Evolutionary conservation across 2,329 filamentous ascomycete species (phyloP), one percentile per base, ranked within the genome.

Genomic region (Furcasterigmium furcatum): DNA sequence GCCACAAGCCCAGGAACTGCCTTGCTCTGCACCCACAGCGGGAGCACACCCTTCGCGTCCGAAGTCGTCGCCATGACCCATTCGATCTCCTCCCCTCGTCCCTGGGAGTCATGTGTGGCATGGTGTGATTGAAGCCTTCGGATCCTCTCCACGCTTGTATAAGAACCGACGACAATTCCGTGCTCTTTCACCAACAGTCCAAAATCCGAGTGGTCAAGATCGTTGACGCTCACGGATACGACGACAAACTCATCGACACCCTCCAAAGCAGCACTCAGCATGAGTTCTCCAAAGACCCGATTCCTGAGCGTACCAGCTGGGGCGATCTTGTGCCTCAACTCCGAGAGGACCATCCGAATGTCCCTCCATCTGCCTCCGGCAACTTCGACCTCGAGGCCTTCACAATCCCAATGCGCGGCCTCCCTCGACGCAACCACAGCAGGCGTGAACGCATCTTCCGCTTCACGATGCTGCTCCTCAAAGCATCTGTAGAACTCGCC

Each of bases 51-150:
- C 44, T 74, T 74, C 0, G 87, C 87, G 60, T 91, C 79, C 48
- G 82, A 86, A 10, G 83, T 78, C 9, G 87, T 91, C 9, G 81
- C 85, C 85, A 92, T 91, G 47, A 85, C 70, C 88, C 88, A 94
- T 62, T 86, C 82, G 39, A 88, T 72, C 16, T 66, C 61, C 16
- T n/a, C 68, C 66, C n/a, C 55, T 58, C 4, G 55, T 59, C 12
- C 24, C 7, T 7, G 12, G 24, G 24, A 7, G 7, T 27, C 7
- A 27, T 7, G 7, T 27, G 7, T 12, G 24, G 12, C 24, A 27
- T 7, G 7, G 12, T 7, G 7, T 7, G 24, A 12, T 7, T 7
- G 24, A 5, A 75, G 49, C 55, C 73, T 67, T 46, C 74, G 66
- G 27, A 86, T 66, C 38, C 79, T 67, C 67, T 91, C 87, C 2